Base-by-base conservation (phyloP, 129 eudicot species). In the Chrysanthemum lavandulifolium region DNA sequence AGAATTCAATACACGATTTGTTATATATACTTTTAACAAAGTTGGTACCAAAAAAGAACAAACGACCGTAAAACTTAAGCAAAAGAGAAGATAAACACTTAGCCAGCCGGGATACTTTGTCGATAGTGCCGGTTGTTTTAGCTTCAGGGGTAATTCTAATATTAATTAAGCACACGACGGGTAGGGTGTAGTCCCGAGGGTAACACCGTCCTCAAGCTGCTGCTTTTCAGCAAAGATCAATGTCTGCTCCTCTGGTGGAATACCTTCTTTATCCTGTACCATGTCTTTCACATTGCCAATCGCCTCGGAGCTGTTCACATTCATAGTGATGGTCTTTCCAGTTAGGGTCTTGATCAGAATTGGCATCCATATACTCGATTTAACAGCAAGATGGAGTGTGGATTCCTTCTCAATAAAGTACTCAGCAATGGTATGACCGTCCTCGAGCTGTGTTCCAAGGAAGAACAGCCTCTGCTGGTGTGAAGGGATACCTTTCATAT, bases 401-500 rank as follows among this genome's bases (percentile, higher is more conserved):
- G 64, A 69, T 27, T 54, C 74, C n/a, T 69, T 69, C 63, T 54
- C 43, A n/a, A 69, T 69, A 57, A 27, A 18, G 19, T 54, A 69
- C 10, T 69, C 63, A 16, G 64, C 58, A 53, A 53, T 19, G 6
- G 58, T 53, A 53, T 3, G 58, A 15, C 15, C 58, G 7, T 53
- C 19, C 58, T 53, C 1, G 7, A 53, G 58, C 16, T 53, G 16
- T 14, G 7, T 15, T 53, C 19, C 58, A 13, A 13, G 58, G 58
- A 53, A 53, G 58, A 13, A 53, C 58, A 53, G 58, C 18, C 58
- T 53, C 15, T 53, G 58, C 19, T 53, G 58, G 16, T 13, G 13
- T 14, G 19, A 14, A 53, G 19, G 58, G 13, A 12, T 13, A 13
- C 16, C 7, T 53, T 14, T 53, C 58, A 1, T 53, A 53, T 14